Base-by-base conservation (phyloP, 768 basidiomycete species). In the Mycena rosella region DNA sequence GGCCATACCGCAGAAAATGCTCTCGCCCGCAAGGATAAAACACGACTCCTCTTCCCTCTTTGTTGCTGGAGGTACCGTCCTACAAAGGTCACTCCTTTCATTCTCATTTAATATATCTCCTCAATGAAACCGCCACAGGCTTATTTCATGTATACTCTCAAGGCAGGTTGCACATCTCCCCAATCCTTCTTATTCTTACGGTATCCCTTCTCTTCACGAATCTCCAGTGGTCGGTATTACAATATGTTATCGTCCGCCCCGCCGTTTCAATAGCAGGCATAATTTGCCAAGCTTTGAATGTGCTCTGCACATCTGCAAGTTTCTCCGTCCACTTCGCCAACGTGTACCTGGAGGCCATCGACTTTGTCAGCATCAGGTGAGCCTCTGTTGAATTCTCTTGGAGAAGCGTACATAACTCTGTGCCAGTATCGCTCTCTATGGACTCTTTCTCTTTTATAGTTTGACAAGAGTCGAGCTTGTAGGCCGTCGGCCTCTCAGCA, bases 101-200 rank as follows among this genome's bases (percentile, higher is more conserved):
- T 20, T 69, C 48, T 53, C 34, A 24, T 22, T 58, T 32, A 17
- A 60, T 57, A 20, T 17, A 3, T 38, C 3, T 17, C 7, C 60
- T 56, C 3, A 27, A 45, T 6, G 32, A 47, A 36, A 30, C 17
- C 47, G 72, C 63, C 48, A 2, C 72, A 93, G 88, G 83, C 91
- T 2, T 95, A 96, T 79, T 97, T 97, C 76, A 93, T 96, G 89
- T 91, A 95, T 74, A 90, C 93, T 13, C 79, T 95, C 76, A 95
- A 94, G 83, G 94, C 91, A 71, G 8, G 79, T 29, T 15, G 22
- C 15, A 22, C n/a, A 10, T 27, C n/a, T 29, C 13, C 22, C 20
- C 65, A 44, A n/a, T 57, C 32, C 65, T 38, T 24, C 26, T 26
- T 65, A 18, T 47, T 60, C 22, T 55, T 45, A 63, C 55, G 14